phyloP scores from a whole-genome alignment of 2,329 filamentous ascomycete genomes.

The Didymella exigua region DNA sequence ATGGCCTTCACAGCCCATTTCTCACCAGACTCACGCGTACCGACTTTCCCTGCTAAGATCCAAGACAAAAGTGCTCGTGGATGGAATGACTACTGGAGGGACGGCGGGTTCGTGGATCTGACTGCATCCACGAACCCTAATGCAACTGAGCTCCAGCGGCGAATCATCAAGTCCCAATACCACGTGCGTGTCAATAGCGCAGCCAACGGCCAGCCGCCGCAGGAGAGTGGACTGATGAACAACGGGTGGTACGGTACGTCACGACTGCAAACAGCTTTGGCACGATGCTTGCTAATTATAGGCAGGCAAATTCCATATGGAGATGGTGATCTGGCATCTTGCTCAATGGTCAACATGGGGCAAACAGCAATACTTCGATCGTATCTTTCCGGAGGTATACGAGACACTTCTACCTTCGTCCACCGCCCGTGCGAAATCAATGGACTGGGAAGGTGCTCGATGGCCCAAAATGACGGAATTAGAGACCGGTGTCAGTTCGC shows the following conservation, averaged over 20 bases:
- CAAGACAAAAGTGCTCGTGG: slow-evolving; percentile 44
- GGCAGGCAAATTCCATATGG: slow-evolving; percentile 56
- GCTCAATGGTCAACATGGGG: slow-evolving; percentile 58
- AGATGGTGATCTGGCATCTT: slow-evolving; percentile 60
- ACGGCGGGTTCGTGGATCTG: slow-evolving; percentile 59
- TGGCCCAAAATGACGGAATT: slow-evolving; percentile 64
- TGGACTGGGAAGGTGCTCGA: slow-evolving; percentile 50
- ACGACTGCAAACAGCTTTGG: neutral
- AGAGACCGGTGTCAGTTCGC: slow-evolving; percentile 56
- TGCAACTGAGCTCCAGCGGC: slow-evolving; percentile 57
- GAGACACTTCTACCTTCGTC: slow-evolving; percentile 50
- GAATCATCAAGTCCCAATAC: slow-evolving; percentile 59
- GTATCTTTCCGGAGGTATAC: slow-evolving; percentile 55
- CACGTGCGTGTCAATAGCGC: slow-evolving; percentile 60
- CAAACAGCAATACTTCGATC: slow-evolving; percentile 51
- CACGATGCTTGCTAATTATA: neutral
- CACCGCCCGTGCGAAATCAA: slow-evolving; percentile 39
- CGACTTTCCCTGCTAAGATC: slow-evolving; percentile 30
- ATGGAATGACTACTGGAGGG: slow-evolving; percentile 57
- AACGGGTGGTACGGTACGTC: slow-evolving; percentile 60
- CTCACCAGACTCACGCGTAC: slow-evolving; percentile 31
- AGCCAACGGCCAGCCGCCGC: slow-evolving; percentile 54
- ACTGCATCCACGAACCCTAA: slow-evolving; percentile 48
- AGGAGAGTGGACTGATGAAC: slow-evolving; percentile 57
- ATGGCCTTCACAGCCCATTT: slow-evolving; percentile 34